Evolutionary conservation across 2,329 filamentous ascomycete genomes (phyloP).

Genomic region (Xylariomycetidae sp.): DNA sequence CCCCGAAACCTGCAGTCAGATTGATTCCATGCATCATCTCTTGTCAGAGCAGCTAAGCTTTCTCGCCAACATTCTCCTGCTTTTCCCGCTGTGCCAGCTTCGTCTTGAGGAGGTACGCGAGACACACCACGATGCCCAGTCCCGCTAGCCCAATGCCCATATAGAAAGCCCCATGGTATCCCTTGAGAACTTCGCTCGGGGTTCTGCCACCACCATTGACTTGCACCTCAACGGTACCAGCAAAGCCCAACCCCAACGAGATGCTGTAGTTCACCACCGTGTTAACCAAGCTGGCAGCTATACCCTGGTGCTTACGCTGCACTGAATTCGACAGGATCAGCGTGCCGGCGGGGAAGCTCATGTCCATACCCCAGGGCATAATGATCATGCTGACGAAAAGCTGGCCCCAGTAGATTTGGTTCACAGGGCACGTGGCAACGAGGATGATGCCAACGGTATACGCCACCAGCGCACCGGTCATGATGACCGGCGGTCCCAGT

Average conservation of each 20-base stretch:
- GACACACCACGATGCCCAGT: constrained; percentile 28
- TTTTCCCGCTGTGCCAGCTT: background rate
- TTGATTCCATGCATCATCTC: too few species aligned
- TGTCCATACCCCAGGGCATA: constrained; percentile 48
- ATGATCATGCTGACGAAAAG: constrained; percentile 42
- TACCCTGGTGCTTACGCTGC: constrained; percentile 22
- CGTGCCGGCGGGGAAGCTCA: constrained; percentile 48
- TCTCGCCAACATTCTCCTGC: background rate
- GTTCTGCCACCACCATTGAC: constrained; percentile 43
- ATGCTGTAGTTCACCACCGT: constrained; percentile 55
- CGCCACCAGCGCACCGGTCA: constrained; percentile 17
- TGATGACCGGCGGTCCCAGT: constrained; percentile 21
- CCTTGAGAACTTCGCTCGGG: constrained; percentile 27
- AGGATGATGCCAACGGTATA: constrained; percentile 21
- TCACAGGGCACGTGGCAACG: constrained; percentile 30
- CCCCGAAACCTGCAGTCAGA: too few species aligned
- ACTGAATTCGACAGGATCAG: constrained; percentile 42
- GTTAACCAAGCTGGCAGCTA: constrained; percentile 40
- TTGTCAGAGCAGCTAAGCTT: too few species aligned
- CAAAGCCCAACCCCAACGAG: constrained; percentile 48
- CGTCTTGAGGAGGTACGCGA: constrained; percentile 21
- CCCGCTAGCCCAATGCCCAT: constrained; percentile 35
- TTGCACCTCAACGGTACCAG: constrained; percentile 45
- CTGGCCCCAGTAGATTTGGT: constrained; percentile 49
- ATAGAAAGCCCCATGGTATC: constrained; percentile 33